phyloP scores from a whole-genome alignment of 192 early-diverging fungal species.

The Podila horticola region DNA sequence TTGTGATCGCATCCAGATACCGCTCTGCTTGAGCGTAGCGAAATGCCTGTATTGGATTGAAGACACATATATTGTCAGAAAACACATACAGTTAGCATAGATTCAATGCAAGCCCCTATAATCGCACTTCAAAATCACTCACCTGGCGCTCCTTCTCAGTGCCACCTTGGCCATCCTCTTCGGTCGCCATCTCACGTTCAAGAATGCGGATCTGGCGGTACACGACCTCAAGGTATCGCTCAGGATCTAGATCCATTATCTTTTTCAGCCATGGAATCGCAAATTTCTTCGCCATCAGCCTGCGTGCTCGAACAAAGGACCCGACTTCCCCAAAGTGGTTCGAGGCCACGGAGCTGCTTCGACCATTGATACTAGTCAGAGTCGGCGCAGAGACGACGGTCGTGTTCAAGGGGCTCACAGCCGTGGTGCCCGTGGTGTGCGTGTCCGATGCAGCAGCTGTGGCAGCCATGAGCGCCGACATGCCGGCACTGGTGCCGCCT shows the following conservation, averaged over 20 bases:
- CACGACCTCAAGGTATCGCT: conserved; percentile 46
- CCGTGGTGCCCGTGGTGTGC: neutral
- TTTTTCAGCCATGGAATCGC: conserved; percentile 56
- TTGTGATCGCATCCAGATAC: conserved; percentile 55
- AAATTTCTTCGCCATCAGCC: conserved; percentile 60
- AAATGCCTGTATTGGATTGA: conserved; percentile 32
- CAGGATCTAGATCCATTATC: conserved; percentile 54
- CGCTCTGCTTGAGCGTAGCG: conserved; percentile 46
- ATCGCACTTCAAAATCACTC: neutral
- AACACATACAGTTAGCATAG: too few species aligned
- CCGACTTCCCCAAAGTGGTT: conserved; percentile 44
- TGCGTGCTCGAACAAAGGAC: conserved; percentile 59
- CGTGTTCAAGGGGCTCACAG: neutral
- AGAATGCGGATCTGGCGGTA: conserved; percentile 56
- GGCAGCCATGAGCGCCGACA: conserved; percentile 1
- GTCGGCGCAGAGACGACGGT: neutral
- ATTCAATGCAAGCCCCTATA: neutral
- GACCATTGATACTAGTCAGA: neutral
- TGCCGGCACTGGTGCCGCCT: neutral
- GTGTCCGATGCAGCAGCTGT: conserved; percentile 4
- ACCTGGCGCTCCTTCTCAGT: conserved; percentile 21
- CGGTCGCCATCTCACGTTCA: conserved; percentile 46
- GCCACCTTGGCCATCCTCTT: neutral
- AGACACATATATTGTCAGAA: neutral
- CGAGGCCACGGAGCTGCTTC: conserved; percentile 18